phyloP scores from a whole-genome alignment of 164 flowering plant species.

The Platanus orientalis region DNA sequence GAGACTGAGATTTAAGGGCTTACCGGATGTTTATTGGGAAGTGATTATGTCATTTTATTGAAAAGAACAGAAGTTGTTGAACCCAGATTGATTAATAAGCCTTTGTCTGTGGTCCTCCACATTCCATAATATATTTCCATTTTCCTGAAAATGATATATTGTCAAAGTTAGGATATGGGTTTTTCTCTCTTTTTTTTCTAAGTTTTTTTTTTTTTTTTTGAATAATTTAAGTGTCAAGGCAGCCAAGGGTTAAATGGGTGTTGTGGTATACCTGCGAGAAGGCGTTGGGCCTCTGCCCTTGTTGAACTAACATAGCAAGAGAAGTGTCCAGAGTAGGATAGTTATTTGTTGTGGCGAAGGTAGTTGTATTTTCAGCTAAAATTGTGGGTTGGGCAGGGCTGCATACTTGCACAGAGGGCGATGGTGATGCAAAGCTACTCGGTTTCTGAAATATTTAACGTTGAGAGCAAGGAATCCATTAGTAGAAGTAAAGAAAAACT shows the following conservation, averaged over 20 bases:
- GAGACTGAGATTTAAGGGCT: not conserved
- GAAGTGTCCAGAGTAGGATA: conserved; percentile 36
- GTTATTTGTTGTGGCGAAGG: conserved; percentile 22
- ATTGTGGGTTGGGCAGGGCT: conserved; percentile 24
- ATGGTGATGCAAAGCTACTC: conserved; percentile 27
- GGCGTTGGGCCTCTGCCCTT: conserved; percentile 26
- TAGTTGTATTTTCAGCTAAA: conserved; percentile 24
- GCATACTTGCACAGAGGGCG: conserved; percentile 36
- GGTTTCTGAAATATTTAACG: conserved; percentile 30
- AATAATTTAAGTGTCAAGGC: not conserved
- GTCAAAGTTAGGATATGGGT: conserved; percentile 6
- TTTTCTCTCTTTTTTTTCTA: too few species aligned
- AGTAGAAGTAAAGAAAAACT: not conserved
- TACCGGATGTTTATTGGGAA: conserved; percentile 33
- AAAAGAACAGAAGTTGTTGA: conserved; percentile 46
- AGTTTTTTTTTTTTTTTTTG: not conserved
- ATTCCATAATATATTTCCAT: conserved; percentile 46
- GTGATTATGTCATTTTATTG: conserved; percentile 21
- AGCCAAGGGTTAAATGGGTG: not conserved
- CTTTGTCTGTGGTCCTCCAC: conserved; percentile 54
- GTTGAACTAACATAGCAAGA: conserved; percentile 34
- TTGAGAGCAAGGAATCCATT: conserved; percentile 15
- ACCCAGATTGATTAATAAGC: conserved; percentile 39
- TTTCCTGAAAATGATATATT: conserved; percentile 42
- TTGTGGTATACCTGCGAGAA: conserved; percentile 31